phyloP scores from a whole-genome alignment of 352 stramenopile species.

The Globisporangium irregulare region DNA sequence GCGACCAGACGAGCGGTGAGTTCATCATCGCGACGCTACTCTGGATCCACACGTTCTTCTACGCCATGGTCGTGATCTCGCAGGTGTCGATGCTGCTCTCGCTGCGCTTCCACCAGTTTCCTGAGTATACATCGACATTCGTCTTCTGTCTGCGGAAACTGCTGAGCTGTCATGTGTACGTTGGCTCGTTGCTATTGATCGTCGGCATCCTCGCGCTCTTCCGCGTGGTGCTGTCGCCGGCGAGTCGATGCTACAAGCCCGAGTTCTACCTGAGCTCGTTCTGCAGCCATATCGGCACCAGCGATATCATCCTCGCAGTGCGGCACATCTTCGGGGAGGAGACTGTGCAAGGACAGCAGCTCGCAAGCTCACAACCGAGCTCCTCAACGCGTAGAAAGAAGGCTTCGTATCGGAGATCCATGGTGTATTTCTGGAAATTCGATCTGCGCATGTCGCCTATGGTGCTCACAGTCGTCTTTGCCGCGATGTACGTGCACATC shows the following conservation, averaged over 20 bases:
- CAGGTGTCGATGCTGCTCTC: slow-evolving; percentile 25
- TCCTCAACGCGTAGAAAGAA: neutral
- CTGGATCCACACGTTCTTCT: slow-evolving; percentile 29
- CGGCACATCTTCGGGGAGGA: neutral
- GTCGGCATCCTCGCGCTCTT: neutral
- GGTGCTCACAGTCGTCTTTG: slow-evolving; percentile 5
- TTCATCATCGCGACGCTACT: slow-evolving; percentile 25
- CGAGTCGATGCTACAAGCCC: neutral
- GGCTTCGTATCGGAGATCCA: neutral
- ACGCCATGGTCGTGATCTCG: slow-evolving; percentile 21
- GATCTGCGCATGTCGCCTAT: neutral
- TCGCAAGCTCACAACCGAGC: neutral
- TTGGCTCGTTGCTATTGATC: slow-evolving; percentile 4
- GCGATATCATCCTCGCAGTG: neutral
- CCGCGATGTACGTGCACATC: slow-evolving; percentile 7
- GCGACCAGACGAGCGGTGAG: slow-evolving; percentile 15
- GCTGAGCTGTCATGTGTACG: neutral
- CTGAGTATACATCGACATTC: slow-evolving; percentile 14
- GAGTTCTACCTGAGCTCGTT: slow-evolving; percentile 7
- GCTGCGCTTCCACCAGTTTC: slow-evolving; percentile 20
- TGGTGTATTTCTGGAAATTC: neutral
- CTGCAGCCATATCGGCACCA: slow-evolving; percentile 3
- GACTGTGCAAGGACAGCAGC: slow-evolving; percentile 4
- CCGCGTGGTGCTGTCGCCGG: neutral
- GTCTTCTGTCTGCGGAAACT: slow-evolving; percentile 19